Evolutionary conservation across 352 stramenopile genomes (phyloP).

Genomic region (Peronospora farinosa): DNA sequence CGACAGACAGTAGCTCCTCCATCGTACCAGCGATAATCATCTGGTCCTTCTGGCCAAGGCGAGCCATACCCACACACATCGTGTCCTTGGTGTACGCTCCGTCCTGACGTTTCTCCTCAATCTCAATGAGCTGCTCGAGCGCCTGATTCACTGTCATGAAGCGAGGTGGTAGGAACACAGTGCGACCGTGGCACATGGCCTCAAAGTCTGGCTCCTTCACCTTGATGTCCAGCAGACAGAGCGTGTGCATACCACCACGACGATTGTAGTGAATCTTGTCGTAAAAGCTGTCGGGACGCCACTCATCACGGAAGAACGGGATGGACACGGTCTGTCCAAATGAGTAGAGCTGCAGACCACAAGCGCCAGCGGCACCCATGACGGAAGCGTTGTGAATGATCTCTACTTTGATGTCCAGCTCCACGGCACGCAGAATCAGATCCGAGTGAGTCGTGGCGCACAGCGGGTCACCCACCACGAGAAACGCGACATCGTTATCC

Average conservation of each 20-base stretch:
- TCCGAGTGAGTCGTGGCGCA: conserved; percentile 98
- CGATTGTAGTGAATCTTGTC: conserved; percentile 97
- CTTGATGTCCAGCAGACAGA: conserved; percentile 99
- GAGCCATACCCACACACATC: conserved; percentile 90
- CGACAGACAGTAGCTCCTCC: conserved; percentile 87
- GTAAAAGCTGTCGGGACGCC: conserved; percentile 96
- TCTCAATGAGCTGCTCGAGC: conserved; percentile 93
- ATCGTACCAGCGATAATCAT: conserved; percentile 95
- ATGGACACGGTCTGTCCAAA: conserved; percentile 98
- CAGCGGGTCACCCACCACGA: conserved; percentile 97
- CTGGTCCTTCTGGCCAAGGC: conserved; percentile 90
- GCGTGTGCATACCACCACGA: conserved; percentile 94
- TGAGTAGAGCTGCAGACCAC: conserved; percentile 97
- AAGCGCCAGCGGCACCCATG: conserved; percentile 94
- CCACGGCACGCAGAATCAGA: conserved; percentile 92
- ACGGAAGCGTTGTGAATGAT: conserved; percentile 98
- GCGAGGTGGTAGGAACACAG: conserved; percentile 91
- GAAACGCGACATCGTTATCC: conserved; percentile 91
- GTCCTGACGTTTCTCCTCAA: conserved; percentile 85
- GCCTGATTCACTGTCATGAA: conserved; percentile 97
- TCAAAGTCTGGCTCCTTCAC: conserved; percentile 99
- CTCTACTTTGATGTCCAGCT: conserved; percentile 91
- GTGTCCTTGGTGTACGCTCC: conserved; percentile 81
- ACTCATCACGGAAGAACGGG: conserved; percentile 94
- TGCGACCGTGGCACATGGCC: conserved; percentile 90